phyloP scores from a whole-genome alignment of 345 rosid genomes.

The Linum tenue region DNA sequence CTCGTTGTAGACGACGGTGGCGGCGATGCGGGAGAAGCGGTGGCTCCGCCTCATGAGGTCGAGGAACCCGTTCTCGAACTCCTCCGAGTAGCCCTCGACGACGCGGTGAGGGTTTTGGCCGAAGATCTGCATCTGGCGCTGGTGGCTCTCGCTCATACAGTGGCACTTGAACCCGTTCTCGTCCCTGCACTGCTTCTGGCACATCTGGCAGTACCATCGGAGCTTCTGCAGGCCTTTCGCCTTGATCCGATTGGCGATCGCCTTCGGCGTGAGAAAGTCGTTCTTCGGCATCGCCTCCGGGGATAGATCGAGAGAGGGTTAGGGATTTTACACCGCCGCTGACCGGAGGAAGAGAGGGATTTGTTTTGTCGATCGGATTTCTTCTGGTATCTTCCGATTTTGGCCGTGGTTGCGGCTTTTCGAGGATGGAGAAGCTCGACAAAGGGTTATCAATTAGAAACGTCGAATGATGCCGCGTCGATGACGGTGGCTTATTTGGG shows the following conservation, averaged over 20 bases:
- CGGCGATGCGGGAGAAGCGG: conserved; percentile 82
- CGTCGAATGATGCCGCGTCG: no score
- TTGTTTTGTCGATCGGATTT: background rate
- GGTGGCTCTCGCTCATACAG: conserved; percentile 95
- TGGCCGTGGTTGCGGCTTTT: no score
- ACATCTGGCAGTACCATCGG: conserved; percentile 98
- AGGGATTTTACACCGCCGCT: background rate
- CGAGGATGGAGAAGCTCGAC: no score
- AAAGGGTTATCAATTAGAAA: no score
- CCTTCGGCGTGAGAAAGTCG: conserved; percentile 84
- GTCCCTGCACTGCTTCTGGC: conserved; percentile 93
- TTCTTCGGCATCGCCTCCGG: conserved; percentile 33
- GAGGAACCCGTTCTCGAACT: conserved; percentile 63
- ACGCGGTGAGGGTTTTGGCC: conserved; percentile 73
- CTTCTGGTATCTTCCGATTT: no score
- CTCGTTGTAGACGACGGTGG: conserved; percentile 94
- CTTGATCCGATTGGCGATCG: conserved; percentile 80
- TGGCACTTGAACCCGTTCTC: conserved; percentile 99
- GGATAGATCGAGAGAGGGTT: background rate
- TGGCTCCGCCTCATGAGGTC: conserved; percentile 79
- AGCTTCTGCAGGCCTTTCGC: conserved; percentile 97
- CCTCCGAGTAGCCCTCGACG: conserved; percentile 82
- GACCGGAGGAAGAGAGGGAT: background rate
- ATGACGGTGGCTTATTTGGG: no score
- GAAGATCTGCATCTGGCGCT: conserved; percentile 87